Evolutionary conservation across 2,329 filamentous ascomycete genomes (phyloP), one percentile per base, ranked within the genome.

Genomic region (Akanthomyces lecanii): DNA sequence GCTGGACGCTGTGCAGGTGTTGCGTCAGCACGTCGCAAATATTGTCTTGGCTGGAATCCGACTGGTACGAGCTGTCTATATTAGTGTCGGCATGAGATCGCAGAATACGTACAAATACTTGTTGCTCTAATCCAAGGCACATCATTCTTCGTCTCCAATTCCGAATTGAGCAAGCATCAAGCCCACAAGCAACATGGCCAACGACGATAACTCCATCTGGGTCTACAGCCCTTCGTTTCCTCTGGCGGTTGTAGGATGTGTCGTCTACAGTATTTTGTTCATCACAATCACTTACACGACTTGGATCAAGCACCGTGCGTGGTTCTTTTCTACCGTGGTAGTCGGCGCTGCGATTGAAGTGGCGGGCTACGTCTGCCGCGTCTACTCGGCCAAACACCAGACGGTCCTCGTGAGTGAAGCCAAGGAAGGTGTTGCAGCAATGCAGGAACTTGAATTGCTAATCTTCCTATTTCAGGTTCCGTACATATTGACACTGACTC

Each of bases 171-270:
- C 11, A 36, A 59, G 23, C 21, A 25, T 1, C 45, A 25, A 5
- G 28, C 23, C 18, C 38, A 36, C 25, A 30, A 16, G 23, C 44
- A 65, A 54, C 54, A 75, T 74, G 71, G 64, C 67, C 47, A 65
- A 69, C 21, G 64, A 67, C 23, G 63, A 67, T 16, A 67, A 58
- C 55, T 61, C 63, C 28, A 73, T 81, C 23, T 82, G 78, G 74
- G 74, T 77, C 64, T 82, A 81, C 66, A 67, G 72, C 21, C 77
- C 79, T n/a, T 79, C 77, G 33, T 71, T 78, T 11, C 66, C 78
- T 4, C 73, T 78, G 5, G 73, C 79, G 47, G 70, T 81, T 44
- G 64, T 79, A 5, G 78, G 77, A 57, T 72, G 76, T 1, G 66
- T 77, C 50, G 66, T 80, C 18, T 81, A 80, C 65, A 62, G 75